Percentiles rank a stretch among this genome's conserved stretches.
Evolutionary conservation across 805 yeast genomes (phyloP).

Genomic region (Jamesozyma spencerorum): DNA sequence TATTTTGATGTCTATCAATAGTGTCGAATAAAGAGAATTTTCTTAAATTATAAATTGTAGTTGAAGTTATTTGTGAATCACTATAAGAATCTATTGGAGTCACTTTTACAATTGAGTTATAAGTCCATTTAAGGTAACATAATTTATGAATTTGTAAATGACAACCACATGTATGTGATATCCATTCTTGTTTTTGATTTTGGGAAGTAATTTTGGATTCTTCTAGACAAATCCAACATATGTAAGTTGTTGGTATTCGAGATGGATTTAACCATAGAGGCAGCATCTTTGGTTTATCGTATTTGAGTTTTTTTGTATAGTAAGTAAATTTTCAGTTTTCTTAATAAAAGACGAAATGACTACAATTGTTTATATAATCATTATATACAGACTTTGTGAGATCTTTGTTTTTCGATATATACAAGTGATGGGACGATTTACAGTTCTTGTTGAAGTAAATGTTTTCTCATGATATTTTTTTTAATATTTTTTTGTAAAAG

Average conservation of each 20-base stretch:
- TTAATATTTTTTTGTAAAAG: conserved; percentile 42
- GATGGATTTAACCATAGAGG: no score
- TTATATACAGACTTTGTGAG: no score
- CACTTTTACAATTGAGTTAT: conserved; percentile 5
- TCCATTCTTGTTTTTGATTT: conserved; percentile 15
- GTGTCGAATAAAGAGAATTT: not conserved
- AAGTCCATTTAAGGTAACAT: conserved; percentile 21
- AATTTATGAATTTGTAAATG: conserved; percentile 24
- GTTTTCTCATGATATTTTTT: conserved; percentile 68
- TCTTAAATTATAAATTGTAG: not conserved
- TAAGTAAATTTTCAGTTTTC: no score
- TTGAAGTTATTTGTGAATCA: not conserved
- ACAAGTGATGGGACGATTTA: no score
- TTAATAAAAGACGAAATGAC: no score
- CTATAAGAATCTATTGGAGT: not conserved
- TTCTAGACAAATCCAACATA: conserved; percentile 28
- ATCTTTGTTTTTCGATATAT: no score
- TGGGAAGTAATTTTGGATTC: conserved; percentile 10
- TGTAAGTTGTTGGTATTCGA: conserved; percentile 4
- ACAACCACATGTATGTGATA: conserved; percentile 25
- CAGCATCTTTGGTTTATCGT: no score
- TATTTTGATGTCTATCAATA: not conserved
- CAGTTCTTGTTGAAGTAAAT: conserved; percentile 28
- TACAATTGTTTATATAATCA: no score
- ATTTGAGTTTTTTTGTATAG: no score